phyloP scores from a whole-genome alignment of 2,329 filamentous ascomycete species.

The Hypoxylon sp. region DNA sequence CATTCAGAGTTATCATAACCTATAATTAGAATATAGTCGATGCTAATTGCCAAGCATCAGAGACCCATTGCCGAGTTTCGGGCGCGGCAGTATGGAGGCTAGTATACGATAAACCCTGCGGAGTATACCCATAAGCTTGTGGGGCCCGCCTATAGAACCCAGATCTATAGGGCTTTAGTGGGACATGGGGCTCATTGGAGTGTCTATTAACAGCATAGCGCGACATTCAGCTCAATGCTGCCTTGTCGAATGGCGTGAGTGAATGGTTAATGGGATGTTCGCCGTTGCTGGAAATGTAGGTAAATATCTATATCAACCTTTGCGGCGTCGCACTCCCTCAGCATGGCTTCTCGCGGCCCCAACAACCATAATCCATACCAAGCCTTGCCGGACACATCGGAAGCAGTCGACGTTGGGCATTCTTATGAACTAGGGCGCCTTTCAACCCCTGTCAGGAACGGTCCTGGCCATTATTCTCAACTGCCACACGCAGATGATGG shows the following conservation, averaged over 20 bases:
- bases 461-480: constrained; percentile 8
- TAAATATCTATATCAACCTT: neutral
- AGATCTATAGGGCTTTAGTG: constrained; percentile 3
- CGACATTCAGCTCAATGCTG: constrained; percentile 12
- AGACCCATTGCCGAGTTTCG: neutral
- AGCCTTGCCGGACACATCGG: constrained; percentile 9
- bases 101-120: neutral
- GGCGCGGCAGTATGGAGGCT: constrained; percentile 4
- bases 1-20: neutral
- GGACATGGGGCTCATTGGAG: neutral
- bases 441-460: neutral
- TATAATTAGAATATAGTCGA: neutral
- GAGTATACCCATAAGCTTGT: neutral
- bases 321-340: neutral
- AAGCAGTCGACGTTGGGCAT: constrained; percentile 10
- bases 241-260: neutral
- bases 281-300: too few species aligned
- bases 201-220: constrained; percentile 19
- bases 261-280: neutral
- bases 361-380: constrained; percentile 8
- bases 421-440: constrained; percentile 5
- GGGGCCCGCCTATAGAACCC: constrained; percentile 1
- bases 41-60: neutral
- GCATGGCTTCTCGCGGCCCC: neutral
- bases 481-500: constrained; percentile 6